phyloP scores from a whole-genome alignment of 2,329 filamentous ascomycete genomes.

The Penicillium aurantiogriseum region DNA sequence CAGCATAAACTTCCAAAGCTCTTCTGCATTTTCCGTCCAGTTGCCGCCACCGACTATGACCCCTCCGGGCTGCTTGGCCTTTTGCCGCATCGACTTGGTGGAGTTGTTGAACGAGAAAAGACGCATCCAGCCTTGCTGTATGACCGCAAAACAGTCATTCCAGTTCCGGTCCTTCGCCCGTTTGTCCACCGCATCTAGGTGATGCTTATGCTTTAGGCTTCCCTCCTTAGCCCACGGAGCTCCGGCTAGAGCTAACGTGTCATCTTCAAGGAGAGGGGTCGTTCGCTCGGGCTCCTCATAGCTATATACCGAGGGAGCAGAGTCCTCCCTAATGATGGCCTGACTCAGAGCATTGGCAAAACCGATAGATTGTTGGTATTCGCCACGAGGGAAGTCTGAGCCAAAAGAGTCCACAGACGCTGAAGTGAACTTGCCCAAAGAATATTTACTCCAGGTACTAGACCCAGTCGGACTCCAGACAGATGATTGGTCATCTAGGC shows the following conservation, averaged over 20 bases:
- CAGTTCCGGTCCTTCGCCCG: constrained; percentile 92
- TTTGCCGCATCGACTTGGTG: constrained; percentile 66
- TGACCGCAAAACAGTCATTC: constrained; percentile 92
- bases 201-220: constrained; percentile 92
- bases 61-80: constrained; percentile 58
- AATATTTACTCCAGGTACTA: constrained; percentile 95
- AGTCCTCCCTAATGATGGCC: constrained; percentile 84
- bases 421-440: constrained; percentile 82
- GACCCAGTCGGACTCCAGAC: constrained; percentile 89
- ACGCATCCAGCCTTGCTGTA: constrained; percentile 91
- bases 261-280: constrained; percentile 78
- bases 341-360: constrained; percentile 96
- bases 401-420: constrained; percentile 90
- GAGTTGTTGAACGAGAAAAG: constrained; percentile 89
- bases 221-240: constrained; percentile 99
- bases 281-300: constrained; percentile 60
- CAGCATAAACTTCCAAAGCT: constrained; percentile 80
- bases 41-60: constrained; percentile 89
- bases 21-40: constrained; percentile 96
- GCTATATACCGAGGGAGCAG: constrained; percentile 53
- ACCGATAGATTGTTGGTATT: constrained; percentile 94
- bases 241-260: constrained; percentile 83
- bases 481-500: constrained; percentile 84
- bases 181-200: constrained; percentile 85
- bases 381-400: constrained; percentile 69